A percentile compares a stretch with the other conserved stretches of the same genome.
phyloP scores from a whole-genome alignment of 164 flowering plant species.

The Piper longum region DNA sequence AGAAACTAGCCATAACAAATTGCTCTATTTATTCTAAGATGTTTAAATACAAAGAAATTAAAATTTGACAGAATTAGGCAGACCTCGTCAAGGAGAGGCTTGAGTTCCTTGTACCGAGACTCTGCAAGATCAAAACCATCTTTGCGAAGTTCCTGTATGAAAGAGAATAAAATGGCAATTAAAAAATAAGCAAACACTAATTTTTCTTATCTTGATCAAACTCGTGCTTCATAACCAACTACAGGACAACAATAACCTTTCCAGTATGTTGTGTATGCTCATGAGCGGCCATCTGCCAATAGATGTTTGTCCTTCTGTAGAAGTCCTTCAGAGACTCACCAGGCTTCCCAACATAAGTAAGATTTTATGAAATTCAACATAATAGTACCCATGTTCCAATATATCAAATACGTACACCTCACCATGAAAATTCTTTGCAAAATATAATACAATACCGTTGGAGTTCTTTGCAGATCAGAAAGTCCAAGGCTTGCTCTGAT shows the following conservation, averaged over 20 bases:
- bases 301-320: slow-evolving; percentile 68
- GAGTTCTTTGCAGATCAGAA: slow-evolving; percentile 96
- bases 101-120: slow-evolving; percentile 74
- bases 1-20: too few species aligned
- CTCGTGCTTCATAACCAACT: not conserved
- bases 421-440: not conserved
- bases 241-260: slow-evolving; percentile 33
- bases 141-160: slow-evolving; percentile 72
- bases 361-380: not conserved
- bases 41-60: not conserved
- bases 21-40: too few species aligned
- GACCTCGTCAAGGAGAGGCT: slow-evolving; percentile 93
- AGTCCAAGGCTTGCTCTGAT: slow-evolving; percentile 96
- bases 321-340: slow-evolving; percentile 90
- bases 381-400: not conserved
- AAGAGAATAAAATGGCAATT: not conserved
- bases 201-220: not conserved
- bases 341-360: slow-evolving; percentile 41
- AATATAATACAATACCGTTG: slow-evolving; percentile 35
- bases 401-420: not conserved
- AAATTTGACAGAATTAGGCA: not conserved
- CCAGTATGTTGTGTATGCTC: slow-evolving; percentile 98
- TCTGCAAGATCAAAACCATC: slow-evolving; percentile 99
- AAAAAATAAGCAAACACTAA: not conserved
- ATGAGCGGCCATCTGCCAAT: slow-evolving; percentile 99